Evolutionary conservation across 2,329 filamentous ascomycete species (phyloP), one percentile per base, ranked within the genome.

Genomic region (Fusarium sp.): DNA sequence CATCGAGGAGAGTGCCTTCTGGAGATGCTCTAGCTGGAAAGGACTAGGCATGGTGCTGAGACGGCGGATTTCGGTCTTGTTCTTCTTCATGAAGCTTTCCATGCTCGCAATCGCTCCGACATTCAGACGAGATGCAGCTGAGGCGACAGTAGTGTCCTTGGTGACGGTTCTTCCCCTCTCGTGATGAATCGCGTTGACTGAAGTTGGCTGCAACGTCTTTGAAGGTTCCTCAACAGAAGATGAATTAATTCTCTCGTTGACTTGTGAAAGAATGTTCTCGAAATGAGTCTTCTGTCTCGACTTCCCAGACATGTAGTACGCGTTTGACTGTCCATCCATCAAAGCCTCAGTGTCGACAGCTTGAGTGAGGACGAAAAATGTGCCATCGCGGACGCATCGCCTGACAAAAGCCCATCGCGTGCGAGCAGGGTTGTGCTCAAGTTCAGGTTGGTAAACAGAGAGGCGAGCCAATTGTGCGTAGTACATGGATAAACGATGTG

Each of bases 351-450:
- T 64, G 6, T 67, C 68, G 0, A 83, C 78, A 9, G 80, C 80
- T 50, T 84, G 82, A 0, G 87, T 81, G 20, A 89, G 80, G 2
- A 88, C 79, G 73, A 89, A 89, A 69, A 90, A 85, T 0, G 84
- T 87, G 1, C 88, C 87, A 57, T 90, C 87, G 6, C 82, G 81
- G 16, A 89, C 83, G 48, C 84, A 85, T 35, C 85, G 82, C 0
- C 85, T 83, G 8, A 90, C 81, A 3, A 88, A 83, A 20, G 86
- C 83, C 88, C 88, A 90, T 6, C 88, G 81, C 0, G 87, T 85
- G 6, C 88, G 81, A 0, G 88, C 88, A 0, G 88, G 88, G 72
- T 88, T 89, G 25, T 81, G 82, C 77, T 90, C 88, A 6, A 89
- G 82, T 66, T 86, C 85, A 0, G 88, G 87, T 13, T 84, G 84